Evolutionary conservation across 148 eudicot species (phyloP).

Genomic region (Silene uniflora): DNA sequence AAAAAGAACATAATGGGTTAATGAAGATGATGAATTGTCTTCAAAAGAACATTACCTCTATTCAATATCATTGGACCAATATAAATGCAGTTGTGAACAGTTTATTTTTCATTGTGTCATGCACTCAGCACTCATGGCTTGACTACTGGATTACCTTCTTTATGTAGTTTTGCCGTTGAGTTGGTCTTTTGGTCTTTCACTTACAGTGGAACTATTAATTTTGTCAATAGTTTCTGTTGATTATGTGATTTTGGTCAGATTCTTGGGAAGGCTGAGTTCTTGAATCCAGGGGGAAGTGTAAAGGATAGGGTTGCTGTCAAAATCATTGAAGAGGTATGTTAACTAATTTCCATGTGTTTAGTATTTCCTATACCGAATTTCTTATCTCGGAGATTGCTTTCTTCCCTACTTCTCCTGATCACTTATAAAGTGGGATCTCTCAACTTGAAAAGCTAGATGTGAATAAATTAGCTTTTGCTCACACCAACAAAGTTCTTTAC

Average conservation of each 20-base stretch:
- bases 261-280: slow-evolving; percentile 89
- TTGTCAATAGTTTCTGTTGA: neutral
- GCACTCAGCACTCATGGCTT: neutral
- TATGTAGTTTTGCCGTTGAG: neutral
- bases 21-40: too few relatives aligned
- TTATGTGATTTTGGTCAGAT: slow-evolving; percentile 45
- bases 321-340: slow-evolving; percentile 83
- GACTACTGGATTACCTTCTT: neutral
- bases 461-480: neutral
- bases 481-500: neutral
- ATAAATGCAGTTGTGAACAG: neutral
- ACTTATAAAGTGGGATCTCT: neutral
- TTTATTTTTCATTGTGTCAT: too few relatives aligned
- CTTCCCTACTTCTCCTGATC: too few relatives aligned
- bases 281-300: slow-evolving; percentile 95
- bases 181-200: neutral
- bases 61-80: neutral
- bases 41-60: neutral
- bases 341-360: neutral
- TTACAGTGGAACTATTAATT: neutral
- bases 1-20: too few relatives aligned
- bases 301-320: slow-evolving; percentile 92
- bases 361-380: too few relatives aligned
- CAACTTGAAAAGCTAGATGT: neutral
- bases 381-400: neutral